A percentile compares a stretch with the other conserved stretches of the same genome.
phyloP scores from a whole-genome alignment of 805 yeast species.

The Starmerella ratchasimensis region DNA sequence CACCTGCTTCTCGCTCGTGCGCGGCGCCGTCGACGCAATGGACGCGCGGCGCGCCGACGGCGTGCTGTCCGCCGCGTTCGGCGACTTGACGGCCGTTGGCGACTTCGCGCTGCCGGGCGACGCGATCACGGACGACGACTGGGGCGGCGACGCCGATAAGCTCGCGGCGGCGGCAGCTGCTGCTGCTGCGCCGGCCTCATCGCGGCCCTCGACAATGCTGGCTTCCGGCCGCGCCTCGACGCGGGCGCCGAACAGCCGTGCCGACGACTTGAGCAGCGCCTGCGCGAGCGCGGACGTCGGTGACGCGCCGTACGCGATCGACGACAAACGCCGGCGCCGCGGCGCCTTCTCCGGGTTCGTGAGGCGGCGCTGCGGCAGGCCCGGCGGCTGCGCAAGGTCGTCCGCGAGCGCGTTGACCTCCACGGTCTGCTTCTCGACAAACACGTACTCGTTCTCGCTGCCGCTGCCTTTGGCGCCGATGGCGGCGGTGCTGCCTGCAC shows the following conservation, averaged over 20 bases:
- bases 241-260: conserved; percentile 59
- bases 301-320: conserved; percentile 28
- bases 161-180: too few species aligned
- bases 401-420: conserved; percentile 94
- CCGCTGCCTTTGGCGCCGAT: conserved; percentile 1
- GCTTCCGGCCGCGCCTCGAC: too few species aligned
- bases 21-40: conserved; percentile 10
- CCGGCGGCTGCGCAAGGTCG: conserved; percentile 45
- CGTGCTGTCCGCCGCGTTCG: background rate
- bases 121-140: background rate
- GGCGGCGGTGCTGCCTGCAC: background rate
- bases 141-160: background rate
- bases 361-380: conserved; percentile 7
- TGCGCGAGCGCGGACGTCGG: conserved; percentile 82
- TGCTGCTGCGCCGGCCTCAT: too few species aligned
- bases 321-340: conserved; percentile 22
- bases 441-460: conserved; percentile 44
- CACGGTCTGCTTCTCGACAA: conserved; percentile 85
- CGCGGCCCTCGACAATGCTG: too few species aligned
- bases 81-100: too few species aligned
- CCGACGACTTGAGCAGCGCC: conserved; percentile 78
- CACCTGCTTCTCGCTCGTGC: conserved; percentile 21
- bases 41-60: conserved; percentile 6
- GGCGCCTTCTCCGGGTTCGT: conserved; percentile 12
- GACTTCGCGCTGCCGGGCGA: background rate